Base-by-base conservation (phyloP, 2,329 filamentous ascomycete genomes). In the Pseudogymnoascus sp. region DNA sequence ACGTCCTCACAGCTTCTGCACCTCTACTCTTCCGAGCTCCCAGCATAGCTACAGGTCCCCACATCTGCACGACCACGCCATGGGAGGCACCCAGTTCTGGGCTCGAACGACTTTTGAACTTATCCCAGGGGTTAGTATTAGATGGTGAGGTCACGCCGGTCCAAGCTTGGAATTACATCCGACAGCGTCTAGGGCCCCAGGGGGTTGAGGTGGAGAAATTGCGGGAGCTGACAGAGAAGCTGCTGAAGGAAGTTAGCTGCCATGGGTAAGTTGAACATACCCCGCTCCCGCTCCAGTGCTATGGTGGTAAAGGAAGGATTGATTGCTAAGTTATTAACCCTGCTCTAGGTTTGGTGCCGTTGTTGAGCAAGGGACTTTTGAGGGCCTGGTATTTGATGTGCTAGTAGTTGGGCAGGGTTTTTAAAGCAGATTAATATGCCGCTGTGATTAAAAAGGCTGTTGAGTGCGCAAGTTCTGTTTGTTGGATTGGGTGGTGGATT, bases 121-220 rank as follows among this genome's bases (percentile, higher is more conserved):
- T 74, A 1, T 69, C 73, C 1, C 60, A 67, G 1, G 67, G 68
- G 1, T 57, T 74, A 3, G 65, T 64, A 33, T 44, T 61, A 4
- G 78, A 72, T 0, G 74, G 71, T 9, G 76, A 77, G 64, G 68
- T 78, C 59, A 78, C 76, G 3, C 76, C 76, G 0, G 70, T 76
- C 8, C 75, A 78, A 62, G 75, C 74, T 1, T 78, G 76, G 76
- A 69, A 73, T 50, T 64, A 69, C 21, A 70, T 78, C 19, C 72
- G 73, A 5, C 61, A 64, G 4, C 71, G 73, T 61, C 74, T 74
- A 0, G 67, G 70, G 0, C 77, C 77, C 31, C 67, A 69, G 1
- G 67, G 65, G 0, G 63, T 77, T 3, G 70, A 74, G 42, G 60
- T 71, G 11, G 65, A 70, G 9, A 65, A 64, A 5, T 64, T 78